These are phyloP conservation scores for Podospora didyma DNA, from an alignment of 495 filamentous ascomycete species.

Conservation along the genomic window DNA sequence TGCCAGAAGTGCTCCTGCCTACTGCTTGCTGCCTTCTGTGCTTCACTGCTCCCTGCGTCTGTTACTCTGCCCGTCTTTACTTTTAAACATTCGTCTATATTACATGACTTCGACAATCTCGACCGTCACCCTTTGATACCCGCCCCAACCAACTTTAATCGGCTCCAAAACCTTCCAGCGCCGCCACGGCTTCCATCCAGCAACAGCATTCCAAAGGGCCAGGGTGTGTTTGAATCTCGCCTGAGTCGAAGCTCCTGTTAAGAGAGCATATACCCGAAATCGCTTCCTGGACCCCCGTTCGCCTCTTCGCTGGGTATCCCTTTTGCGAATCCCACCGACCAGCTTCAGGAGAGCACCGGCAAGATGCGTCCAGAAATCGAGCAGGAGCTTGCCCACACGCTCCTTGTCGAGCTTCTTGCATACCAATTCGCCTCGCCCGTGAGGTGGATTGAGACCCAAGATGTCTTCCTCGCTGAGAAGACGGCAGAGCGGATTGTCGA, in stretches of 20 bases:
- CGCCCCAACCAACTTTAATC: conserved; percentile 5
- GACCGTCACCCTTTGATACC: conserved; percentile 2
- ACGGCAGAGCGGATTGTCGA: conserved; percentile 96
- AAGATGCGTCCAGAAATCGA: conserved; percentile 97
- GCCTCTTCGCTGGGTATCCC: neutral
- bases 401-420: conserved; percentile 95
- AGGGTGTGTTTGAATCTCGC: neutral
- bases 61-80: neutral
- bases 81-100: too few relatives aligned
- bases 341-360: conserved; percentile 12
- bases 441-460: conserved; percentile 99
- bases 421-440: conserved; percentile 99
- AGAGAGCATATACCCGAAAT: conserved; percentile 4
- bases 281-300: neutral
- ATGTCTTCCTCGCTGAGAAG: conserved; percentile 97
- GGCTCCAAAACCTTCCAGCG: neutral
- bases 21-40: neutral
- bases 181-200: neutral
- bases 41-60: neutral
- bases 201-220: neutral
- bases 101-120: neutral
- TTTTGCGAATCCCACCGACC: neutral
- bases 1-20: neutral
- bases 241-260: neutral
- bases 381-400: conserved; percentile 95